Conservation (phyloP, 345 rosid species). For the Citrus unshiu region DNA sequence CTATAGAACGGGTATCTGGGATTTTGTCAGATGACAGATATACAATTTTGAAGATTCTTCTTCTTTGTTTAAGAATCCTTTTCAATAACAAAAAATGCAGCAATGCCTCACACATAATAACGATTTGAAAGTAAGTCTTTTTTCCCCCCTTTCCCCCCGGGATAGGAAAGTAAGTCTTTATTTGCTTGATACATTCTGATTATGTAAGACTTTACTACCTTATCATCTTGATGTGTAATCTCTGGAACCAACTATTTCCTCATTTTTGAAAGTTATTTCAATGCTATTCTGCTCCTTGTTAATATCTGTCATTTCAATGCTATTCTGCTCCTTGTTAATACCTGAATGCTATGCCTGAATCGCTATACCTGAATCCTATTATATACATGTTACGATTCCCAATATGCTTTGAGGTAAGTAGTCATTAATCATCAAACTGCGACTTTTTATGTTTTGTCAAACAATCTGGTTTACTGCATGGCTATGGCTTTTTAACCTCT, state of each 20-base stretch:
- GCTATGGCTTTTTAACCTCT: background rate
- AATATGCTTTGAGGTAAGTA: background rate
- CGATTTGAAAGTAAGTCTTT: constrained; percentile 36
- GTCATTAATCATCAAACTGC: background rate
- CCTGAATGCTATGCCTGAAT: no score
- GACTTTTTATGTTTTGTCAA: background rate
- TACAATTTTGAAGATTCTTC: constrained; percentile 25
- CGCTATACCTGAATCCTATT: background rate
- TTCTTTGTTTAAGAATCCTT: constrained; percentile 25
- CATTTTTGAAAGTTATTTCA: background rate
- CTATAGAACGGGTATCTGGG: constrained; percentile 13
- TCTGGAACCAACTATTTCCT: background rate
- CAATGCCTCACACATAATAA: constrained; percentile 25
- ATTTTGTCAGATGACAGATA: constrained; percentile 20
- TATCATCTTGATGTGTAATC: background rate
- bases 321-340: no score
- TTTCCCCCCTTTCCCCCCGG: background rate
- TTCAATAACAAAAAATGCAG: constrained; percentile 27
- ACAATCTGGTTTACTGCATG: background rate
- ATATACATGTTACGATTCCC: background rate
- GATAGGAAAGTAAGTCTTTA: constrained; percentile 31
- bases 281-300: no score
- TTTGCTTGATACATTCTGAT: constrained; percentile 1
- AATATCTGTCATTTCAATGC: background rate
- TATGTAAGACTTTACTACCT: background rate